Conservation (phyloP, 352 stramenopile species). For the Globisporangium lucens region DNA sequence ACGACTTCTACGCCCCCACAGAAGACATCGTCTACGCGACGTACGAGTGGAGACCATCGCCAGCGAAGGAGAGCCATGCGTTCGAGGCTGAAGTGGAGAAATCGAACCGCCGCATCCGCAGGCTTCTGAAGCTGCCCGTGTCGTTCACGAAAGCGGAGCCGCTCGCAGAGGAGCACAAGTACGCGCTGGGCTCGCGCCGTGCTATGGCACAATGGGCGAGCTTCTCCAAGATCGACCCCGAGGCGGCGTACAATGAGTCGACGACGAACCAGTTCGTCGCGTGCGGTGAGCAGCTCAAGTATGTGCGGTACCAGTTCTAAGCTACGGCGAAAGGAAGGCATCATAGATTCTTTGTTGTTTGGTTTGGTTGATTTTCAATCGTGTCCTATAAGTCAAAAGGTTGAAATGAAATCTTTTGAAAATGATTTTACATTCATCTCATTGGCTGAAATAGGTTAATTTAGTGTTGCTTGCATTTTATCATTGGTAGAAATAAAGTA, state of each 20-base stretch:
- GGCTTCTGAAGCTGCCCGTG: conserved; percentile 48
- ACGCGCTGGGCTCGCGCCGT: conserved; percentile 44
- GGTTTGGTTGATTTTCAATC: background rate
- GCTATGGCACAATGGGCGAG: conserved; percentile 50
- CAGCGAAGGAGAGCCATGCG: conserved; percentile 20
- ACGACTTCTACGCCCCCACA: conserved; percentile 82
- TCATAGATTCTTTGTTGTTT: background rate
- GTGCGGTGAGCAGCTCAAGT: conserved; percentile 53
- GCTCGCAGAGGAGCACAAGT: conserved; percentile 37
- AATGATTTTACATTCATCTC: background rate
- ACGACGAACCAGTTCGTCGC: conserved; percentile 83
- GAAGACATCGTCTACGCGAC: conserved; percentile 58
- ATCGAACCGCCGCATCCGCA: conserved; percentile 63
- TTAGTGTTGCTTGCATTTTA: background rate
- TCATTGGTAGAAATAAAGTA: conserved; percentile 11
- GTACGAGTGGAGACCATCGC: conserved; percentile 49
- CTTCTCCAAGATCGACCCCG: conserved; percentile 67
- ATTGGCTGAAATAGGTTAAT: conserved; percentile 6
- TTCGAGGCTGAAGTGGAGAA: conserved; percentile 15
- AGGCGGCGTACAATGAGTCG: conserved; percentile 66
- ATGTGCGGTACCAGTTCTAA: conserved; percentile 47
- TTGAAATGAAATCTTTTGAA: conserved; percentile 6
- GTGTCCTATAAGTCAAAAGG: background rate
- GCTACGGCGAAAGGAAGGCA: background rate
- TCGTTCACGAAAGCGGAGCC: conserved; percentile 28